These are phyloP conservation scores for Ophiostoma piceae DNA, from an alignment of 2,329 filamentous ascomycete species.

Conservation along the genomic window DNA sequence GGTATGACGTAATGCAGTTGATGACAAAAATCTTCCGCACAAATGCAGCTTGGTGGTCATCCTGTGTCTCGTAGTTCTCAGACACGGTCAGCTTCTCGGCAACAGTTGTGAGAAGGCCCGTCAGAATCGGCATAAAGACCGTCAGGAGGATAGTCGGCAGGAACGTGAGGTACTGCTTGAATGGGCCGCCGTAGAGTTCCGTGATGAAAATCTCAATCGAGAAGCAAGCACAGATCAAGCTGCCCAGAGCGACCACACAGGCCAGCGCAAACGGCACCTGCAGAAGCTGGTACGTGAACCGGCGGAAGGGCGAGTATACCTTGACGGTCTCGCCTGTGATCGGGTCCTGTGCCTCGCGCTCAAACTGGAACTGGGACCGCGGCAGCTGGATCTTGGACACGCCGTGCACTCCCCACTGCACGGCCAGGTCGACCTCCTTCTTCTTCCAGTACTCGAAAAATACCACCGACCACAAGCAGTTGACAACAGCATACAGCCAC, in stretches of 20 bases:
- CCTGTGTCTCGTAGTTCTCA: constrained; percentile 89
- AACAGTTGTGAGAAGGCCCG: constrained; percentile 65
- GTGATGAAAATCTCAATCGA: constrained; percentile 93
- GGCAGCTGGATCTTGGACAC: constrained; percentile 63
- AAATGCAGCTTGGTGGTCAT: constrained; percentile 73
- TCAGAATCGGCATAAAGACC: constrained; percentile 71
- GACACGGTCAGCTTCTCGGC: constrained; percentile 72
- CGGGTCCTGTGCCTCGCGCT: constrained; percentile 69
- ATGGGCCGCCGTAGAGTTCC: constrained; percentile 83
- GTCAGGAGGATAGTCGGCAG: constrained; percentile 85
- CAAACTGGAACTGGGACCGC: constrained; percentile 69
- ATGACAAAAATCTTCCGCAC: constrained; percentile 90
- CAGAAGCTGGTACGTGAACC: constrained; percentile 69
- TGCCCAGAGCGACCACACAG: constrained; percentile 67
- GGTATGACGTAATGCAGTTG: constrained; percentile 75
- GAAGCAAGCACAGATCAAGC: constrained; percentile 80
- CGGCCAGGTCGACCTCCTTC: constrained; percentile 63
- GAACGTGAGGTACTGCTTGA: constrained; percentile 80
- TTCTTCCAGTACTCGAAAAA: constrained; percentile 80
- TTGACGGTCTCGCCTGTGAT: constrained; percentile 74
- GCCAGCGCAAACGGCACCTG: constrained; percentile 79
- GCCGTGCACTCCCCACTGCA: constrained; percentile 67
- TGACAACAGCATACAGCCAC: constrained; percentile 60
- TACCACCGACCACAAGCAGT: constrained; percentile 63
- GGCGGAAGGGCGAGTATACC: constrained; percentile 69